Conservation (phyloP, 2,329 filamentous ascomycete genomes). For the Westerdykella ornata region DNA sequence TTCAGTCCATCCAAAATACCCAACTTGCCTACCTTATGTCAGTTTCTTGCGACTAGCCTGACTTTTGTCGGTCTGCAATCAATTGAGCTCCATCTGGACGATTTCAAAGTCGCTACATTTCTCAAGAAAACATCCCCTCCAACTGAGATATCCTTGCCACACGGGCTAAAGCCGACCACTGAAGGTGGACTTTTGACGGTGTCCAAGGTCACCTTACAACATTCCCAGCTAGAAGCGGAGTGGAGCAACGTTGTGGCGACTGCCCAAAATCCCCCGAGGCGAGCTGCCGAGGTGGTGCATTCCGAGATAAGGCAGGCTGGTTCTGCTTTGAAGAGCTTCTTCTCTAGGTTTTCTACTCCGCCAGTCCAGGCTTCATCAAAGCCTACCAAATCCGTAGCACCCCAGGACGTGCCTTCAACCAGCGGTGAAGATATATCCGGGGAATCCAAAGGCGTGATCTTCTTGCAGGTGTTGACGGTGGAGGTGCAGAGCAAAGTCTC, state of each 20-base stretch:
- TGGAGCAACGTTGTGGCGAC: conserved; percentile 86
- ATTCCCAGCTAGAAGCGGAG: conserved; percentile 82
- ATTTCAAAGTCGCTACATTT: conserved; percentile 71
- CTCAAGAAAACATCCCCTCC: conserved; percentile 81
- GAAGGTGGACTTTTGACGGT: conserved; percentile 87
- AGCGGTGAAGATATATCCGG: conserved; percentile 62
- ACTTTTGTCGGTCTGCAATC: conserved; percentile 87
- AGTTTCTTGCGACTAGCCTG: conserved; percentile 89
- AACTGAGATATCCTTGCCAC: conserved; percentile 63
- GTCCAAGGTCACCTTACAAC: conserved; percentile 70
- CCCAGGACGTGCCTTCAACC: conserved; percentile 11
- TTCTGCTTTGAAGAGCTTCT: conserved; percentile 33
- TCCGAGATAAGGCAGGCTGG: conserved; percentile 32
- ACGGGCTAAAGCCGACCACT: conserved; percentile 73
- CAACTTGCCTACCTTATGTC: conserved; percentile 74
- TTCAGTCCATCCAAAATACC: conserved; percentile 64
- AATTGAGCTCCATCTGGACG: conserved; percentile 86
- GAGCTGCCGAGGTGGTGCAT: conserved; percentile 29
- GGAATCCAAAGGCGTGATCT: conserved; percentile 69
- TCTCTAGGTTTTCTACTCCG: conserved; percentile 33
- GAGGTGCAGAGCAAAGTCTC: conserved; percentile 70
- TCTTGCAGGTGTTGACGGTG: conserved; percentile 80
- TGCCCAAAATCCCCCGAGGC: conserved; percentile 54
- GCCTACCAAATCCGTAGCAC: conserved; percentile 10
- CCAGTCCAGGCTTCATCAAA: conserved; percentile 18